A percentile compares a stretch with the other conserved stretches of the same genome.
phyloP scores from a whole-genome alignment of 2,329 filamentous ascomycete genomes.

The Mycosphaerella arachidis region DNA sequence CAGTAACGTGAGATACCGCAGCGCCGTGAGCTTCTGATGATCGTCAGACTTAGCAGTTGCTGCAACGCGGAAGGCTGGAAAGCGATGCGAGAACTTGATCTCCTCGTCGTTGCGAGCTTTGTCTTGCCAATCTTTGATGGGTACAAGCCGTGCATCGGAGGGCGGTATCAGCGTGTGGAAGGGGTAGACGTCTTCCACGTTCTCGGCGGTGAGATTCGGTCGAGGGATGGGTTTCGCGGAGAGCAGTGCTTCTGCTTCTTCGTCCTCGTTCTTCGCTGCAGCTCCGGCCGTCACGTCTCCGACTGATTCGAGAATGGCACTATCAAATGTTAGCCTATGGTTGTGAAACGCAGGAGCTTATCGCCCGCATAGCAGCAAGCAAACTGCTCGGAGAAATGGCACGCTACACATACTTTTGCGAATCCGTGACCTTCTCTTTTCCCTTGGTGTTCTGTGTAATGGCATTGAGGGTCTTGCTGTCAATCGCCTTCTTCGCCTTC shows the following conservation, averaged over 20 bases:
- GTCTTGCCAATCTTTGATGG: slow-evolving; percentile 71
- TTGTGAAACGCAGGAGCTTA: background rate
- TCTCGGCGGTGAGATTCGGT: slow-evolving; percentile 62
- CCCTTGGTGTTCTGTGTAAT: slow-evolving; percentile 50
- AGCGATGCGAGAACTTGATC: slow-evolving; percentile 57
- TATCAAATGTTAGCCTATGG: background rate
- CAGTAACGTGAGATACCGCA: slow-evolving; percentile 47
- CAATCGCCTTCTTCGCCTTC: slow-evolving; percentile 76
- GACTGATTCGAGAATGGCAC: slow-evolving; percentile 60
- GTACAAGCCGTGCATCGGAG: slow-evolving; percentile 63
- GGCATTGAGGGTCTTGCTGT: slow-evolving; percentile 64
- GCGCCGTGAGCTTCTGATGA: slow-evolving; percentile 43
- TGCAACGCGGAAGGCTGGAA: slow-evolving; percentile 60
- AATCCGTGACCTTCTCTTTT: slow-evolving; percentile 51
- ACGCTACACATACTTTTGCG: slow-evolving; percentile 38
- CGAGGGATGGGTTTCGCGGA: slow-evolving; percentile 68
- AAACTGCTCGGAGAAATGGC: slow-evolving; percentile 48
- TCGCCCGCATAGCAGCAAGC: background rate
- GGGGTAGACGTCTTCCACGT: slow-evolving; percentile 69
- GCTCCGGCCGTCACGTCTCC: slow-evolving; percentile 56
- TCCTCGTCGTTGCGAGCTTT: slow-evolving; percentile 53
- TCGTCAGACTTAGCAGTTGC: slow-evolving; percentile 52
- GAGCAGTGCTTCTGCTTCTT: slow-evolving; percentile 62
- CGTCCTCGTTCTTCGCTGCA: slow-evolving; percentile 60
- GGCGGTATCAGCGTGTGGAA: slow-evolving; percentile 61